Evolutionary conservation across 1,284 basidiomycete species (phyloP).

Genomic region (Trichosporon coremiiforme): DNA sequence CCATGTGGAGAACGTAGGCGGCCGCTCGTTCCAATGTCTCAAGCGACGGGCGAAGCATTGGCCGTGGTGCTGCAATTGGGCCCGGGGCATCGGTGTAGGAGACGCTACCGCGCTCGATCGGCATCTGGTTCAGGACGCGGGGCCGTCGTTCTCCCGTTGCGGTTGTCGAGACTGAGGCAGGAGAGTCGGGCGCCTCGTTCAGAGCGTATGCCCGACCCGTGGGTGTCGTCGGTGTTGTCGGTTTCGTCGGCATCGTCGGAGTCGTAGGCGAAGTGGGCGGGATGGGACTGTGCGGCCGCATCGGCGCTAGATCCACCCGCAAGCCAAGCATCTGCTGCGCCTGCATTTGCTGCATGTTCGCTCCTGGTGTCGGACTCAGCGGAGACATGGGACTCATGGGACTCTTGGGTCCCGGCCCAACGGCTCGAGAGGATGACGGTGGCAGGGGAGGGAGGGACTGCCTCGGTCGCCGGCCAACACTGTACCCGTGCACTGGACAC

Average conservation of each 20-base stretch:
- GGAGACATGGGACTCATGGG: neutral
- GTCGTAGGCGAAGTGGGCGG: neutral
- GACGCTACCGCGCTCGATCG: slow-evolving; percentile 15
- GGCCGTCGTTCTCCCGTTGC: slow-evolving; percentile 22
- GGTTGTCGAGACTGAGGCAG: neutral
- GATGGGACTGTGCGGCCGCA: neutral
- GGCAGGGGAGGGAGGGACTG: neutral
- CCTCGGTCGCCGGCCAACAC: neutral
- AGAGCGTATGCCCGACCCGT: neutral
- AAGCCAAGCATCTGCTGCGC: neutral
- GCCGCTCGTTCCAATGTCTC: slow-evolving; percentile 91
- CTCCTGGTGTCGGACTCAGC: neutral
- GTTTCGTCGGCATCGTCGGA: neutral
- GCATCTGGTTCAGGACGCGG: slow-evolving; percentile 28
- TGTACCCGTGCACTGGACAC: slow-evolving; percentile 1
- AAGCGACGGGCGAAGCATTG: slow-evolving; percentile 68
- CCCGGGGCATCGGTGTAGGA: neutral
- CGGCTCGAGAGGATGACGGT: neutral
- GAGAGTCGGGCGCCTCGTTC: neutral
- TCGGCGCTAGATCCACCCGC: neutral
- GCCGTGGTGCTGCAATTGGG: neutral
- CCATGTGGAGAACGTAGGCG: slow-evolving; percentile 90
- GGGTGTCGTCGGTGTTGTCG: neutral
- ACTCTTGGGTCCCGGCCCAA: neutral
- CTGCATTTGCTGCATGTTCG: neutral